Evolutionary conservation across 164 flowering plant genomes (phyloP), one percentile per base, ranked within the genome.

Genomic region (Piper betle): DNA sequence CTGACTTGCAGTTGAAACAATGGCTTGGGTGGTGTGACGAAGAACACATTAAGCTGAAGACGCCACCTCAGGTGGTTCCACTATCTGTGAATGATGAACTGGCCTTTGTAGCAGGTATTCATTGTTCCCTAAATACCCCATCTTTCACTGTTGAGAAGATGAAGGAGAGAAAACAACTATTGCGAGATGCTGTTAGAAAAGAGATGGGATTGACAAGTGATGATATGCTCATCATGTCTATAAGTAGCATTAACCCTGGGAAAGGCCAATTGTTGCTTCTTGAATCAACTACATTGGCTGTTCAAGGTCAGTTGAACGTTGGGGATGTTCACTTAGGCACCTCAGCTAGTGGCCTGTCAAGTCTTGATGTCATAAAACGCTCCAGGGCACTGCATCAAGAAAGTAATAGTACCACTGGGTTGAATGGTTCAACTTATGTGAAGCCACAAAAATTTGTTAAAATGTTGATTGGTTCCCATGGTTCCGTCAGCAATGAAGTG

Each of bases 21-120:
- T 94, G 99, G 99, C 73, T 82, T 54, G 68, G 82, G 40, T 94
- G 99, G 99, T 84, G 89, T 66, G 73, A 85, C 72, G 96, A 88
- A 78, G 99, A 94, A 69, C 84, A 85, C 43, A 81, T 91, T 65
- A 77, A 77, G 68, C 73, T 94, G 59, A 81, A 75, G 64, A 70
- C 80, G 41, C 78, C 74, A 55, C 91, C 86, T 61, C 75, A 72
- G 37, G 38, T 91, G 48, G 72, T 94, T 67, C 89, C 93, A 5
- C 93, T 94, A 19, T 85, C 97, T 64, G 86, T 94, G 64, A 88
- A 81, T 72, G 99, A 94, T 78, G 99, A 94, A 72, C 78, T 91
- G 64, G 93, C 99, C 41, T 94, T 86, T 78, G 97, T 80, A 69
- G 93, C 97, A 54, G 99, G 99, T 41, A 77, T 94, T 68, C 41